These are phyloP conservation scores for Pythium myriotylum DNA, from an alignment of 352 stramenopile species.

Conservation along the genomic window DNA sequence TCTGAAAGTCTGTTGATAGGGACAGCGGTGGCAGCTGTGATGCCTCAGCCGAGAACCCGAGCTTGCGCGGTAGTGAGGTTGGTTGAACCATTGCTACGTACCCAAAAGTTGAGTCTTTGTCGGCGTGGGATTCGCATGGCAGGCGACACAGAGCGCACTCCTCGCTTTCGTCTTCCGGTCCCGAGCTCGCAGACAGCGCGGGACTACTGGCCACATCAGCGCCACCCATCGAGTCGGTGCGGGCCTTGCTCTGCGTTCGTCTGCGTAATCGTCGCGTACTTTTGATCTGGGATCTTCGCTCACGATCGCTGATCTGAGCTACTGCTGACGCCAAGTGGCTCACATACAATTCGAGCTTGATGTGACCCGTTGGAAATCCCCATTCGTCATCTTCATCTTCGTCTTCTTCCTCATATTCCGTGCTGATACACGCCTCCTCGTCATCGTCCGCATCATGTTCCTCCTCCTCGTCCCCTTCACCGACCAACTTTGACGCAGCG, in stretches of 20 bases:
- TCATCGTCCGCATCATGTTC: constrained; percentile 29
- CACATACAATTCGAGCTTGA: constrained; percentile 69
- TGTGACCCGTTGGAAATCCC: constrained; percentile 76
- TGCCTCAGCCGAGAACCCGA: constrained; percentile 14
- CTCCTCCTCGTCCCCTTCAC: constrained; percentile 7
- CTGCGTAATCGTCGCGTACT: constrained; percentile 35
- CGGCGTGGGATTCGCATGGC: constrained; percentile 43
- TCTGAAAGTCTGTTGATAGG: not conserved
- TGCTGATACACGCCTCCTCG: constrained; percentile 37
- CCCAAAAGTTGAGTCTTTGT: constrained; percentile 55
- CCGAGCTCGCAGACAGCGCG: constrained; percentile 19
- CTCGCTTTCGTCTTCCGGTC: constrained; percentile 34
- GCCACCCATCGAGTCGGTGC: constrained; percentile 18
- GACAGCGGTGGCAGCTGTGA: constrained; percentile 11
- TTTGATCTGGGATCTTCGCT: constrained; percentile 24
- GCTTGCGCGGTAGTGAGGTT: constrained; percentile 48
- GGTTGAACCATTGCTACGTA: constrained; percentile 74
- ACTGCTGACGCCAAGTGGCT: constrained; percentile 70
- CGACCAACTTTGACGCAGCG: not conserved
- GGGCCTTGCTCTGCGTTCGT: constrained; percentile 29
- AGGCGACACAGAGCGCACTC: constrained; percentile 72
- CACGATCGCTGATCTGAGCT: constrained; percentile 51
- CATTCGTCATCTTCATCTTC: constrained; percentile 76
- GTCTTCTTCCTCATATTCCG: constrained; percentile 55
- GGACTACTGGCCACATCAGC: constrained; percentile 8